Conservation (phyloP, 179 eudicot genomes). For the Silene noctiflora region DNA sequence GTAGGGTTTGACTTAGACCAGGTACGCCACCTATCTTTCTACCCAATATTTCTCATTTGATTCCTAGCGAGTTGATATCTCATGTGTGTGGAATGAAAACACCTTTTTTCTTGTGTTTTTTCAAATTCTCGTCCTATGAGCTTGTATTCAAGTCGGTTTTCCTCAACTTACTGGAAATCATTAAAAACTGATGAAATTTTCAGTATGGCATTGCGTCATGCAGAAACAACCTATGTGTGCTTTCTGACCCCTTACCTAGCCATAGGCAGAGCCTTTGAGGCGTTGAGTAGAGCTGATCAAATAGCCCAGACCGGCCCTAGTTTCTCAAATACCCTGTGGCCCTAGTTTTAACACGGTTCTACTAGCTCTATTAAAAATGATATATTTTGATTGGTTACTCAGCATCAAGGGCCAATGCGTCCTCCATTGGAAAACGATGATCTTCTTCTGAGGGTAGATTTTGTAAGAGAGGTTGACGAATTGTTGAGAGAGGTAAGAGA, state of each 20-base stretch:
- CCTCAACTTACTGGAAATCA: not conserved
- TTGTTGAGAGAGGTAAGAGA: conserved; percentile 72
- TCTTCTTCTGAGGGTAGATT: conserved; percentile 76
- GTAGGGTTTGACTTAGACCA: conserved; percentile 78
- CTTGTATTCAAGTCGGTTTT: not conserved
- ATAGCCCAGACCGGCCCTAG: too few species aligned
- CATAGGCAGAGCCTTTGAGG: too few species aligned
- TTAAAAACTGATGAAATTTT: too few species aligned
- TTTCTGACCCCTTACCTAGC: too few species aligned
- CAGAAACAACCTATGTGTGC: too few species aligned
- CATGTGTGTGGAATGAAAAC: not conserved
- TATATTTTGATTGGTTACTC: conserved; percentile 11
- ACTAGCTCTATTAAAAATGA: not conserved
- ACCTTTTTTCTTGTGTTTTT: too few species aligned
- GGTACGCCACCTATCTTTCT: conserved; percentile 36
- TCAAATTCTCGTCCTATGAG: not conserved
- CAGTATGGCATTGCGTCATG: too few species aligned
- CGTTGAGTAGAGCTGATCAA: too few species aligned
- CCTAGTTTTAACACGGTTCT: not conserved
- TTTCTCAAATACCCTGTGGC: too few species aligned
- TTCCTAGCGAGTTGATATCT: not conserved
- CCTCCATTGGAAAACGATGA: conserved; percentile 61
- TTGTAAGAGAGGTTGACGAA: conserved; percentile 70
- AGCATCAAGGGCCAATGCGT: conserved; percentile 85
- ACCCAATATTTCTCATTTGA: not conserved